These are phyloP conservation scores for Thielaviopsis cerberus DNA, from an alignment of 2,329 filamentous ascomycete genomes.

Conservation along the genomic window DNA sequence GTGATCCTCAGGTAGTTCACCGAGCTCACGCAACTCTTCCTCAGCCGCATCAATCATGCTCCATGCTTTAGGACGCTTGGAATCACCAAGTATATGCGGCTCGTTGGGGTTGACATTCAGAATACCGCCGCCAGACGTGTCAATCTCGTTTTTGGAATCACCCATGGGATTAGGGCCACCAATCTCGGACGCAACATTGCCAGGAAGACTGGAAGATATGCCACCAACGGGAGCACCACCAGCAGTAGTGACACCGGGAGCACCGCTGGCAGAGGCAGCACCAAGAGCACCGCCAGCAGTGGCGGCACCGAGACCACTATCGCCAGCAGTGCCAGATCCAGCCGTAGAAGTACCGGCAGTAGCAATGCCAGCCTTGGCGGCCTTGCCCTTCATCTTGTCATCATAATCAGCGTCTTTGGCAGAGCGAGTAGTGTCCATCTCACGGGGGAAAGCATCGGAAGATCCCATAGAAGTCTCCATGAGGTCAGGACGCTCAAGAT, in stretches of 20 bases:
- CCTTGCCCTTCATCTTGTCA: not conserved
- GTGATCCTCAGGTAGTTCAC: constrained; percentile 6
- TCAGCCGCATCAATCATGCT: constrained; percentile 34
- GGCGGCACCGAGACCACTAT: too few species aligned
- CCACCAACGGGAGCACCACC: not conserved
- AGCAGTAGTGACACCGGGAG: too few species aligned
- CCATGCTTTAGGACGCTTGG: constrained; percentile 9
- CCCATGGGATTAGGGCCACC: not conserved
- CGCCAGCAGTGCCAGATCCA: not conserved
- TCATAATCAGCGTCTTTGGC: not conserved
- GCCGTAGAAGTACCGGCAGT: not conserved
- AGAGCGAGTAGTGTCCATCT: not conserved
- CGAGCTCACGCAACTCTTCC: constrained; percentile 32
- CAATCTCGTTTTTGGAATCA: not conserved
- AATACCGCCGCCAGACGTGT: not conserved
- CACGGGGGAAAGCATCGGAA: not conserved
- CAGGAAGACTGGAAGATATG: not conserved
- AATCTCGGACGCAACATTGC: not conserved
- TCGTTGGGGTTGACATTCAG: constrained; percentile 8
- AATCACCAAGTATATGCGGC: constrained; percentile 5
- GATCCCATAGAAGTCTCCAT: not conserved
- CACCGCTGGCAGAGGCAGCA: not conserved
- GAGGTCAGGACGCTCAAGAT: not conserved
- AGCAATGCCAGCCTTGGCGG: not conserved
- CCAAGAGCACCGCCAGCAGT: not conserved